Evolutionary conservation across 192 early-diverging fungal species (phyloP).

Genomic region (Coemansia sp.): DNA sequence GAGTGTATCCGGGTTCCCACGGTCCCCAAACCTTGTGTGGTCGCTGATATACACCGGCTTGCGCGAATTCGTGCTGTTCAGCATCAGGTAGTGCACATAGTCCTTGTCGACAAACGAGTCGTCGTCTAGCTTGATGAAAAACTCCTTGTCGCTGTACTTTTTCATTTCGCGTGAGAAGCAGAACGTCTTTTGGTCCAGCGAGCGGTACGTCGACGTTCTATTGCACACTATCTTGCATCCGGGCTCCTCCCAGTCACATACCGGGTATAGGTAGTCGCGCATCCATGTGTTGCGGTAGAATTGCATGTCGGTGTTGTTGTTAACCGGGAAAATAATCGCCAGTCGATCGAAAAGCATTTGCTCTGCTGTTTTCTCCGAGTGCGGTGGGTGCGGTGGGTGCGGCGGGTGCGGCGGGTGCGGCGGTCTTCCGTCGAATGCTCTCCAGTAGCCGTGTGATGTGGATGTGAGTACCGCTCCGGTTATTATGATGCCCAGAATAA

Average conservation of each 20-base stretch:
- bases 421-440: not conserved
- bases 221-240: conserved; percentile 50
- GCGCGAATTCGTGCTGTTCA: conserved; percentile 8
- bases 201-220: conserved; percentile 28
- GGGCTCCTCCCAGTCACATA: conserved; percentile 42
- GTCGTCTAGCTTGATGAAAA: conserved; percentile 51
- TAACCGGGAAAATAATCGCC: conserved; percentile 45
- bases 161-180: conserved; percentile 37
- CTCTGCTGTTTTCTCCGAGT: not conserved
- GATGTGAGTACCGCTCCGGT: conserved; percentile 6
- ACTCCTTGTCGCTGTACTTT: conserved; percentile 20
- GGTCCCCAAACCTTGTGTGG: conserved; percentile 22
- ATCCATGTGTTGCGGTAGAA: conserved; percentile 53
- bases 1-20: conserved; percentile 11
- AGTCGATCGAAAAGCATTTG: conserved; percentile 22
- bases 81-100: conserved; percentile 30
- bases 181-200: conserved; percentile 37
- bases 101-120: conserved; percentile 48
- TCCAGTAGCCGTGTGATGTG: not conserved
- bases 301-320: conserved; percentile 53
- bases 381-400: not conserved
- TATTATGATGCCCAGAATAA: conserved; percentile 3
- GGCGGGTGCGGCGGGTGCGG: not conserved
- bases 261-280: conserved; percentile 39
- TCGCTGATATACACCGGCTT: conserved; percentile 52